phyloP scores from a whole-genome alignment of 352 stramenopile species.

The Phytophthora multivora region DNA sequence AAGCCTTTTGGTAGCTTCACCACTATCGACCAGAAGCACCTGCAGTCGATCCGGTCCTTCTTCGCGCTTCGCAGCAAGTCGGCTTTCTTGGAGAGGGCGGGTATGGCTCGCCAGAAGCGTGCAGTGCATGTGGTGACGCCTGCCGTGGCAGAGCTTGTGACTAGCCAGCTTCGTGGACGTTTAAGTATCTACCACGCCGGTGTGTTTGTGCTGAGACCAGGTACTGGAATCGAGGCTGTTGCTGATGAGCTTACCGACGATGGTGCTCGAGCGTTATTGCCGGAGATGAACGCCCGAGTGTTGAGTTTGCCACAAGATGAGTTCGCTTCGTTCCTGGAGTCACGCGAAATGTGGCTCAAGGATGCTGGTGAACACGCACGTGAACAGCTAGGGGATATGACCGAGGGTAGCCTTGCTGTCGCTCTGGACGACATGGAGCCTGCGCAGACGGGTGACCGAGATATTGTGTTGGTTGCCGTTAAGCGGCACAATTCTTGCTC shows the following conservation, averaged over 20 bases:
- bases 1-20: constrained; percentile 74
- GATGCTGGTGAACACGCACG: constrained; percentile 65
- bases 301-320: constrained; percentile 65
- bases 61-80: constrained; percentile 46
- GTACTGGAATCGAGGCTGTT: constrained; percentile 25
- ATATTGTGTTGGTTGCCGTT: constrained; percentile 58
- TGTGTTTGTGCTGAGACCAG: constrained; percentile 49
- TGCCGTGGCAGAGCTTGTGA: constrained; percentile 54
- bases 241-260: constrained; percentile 68
- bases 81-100: constrained; percentile 63
- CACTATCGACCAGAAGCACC: constrained; percentile 43
- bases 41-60: constrained; percentile 44
- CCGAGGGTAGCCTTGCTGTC: constrained; percentile 66
- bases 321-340: constrained; percentile 64
- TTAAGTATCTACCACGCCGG: constrained; percentile 71
- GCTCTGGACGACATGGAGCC: constrained; percentile 85
- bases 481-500: constrained; percentile 85
- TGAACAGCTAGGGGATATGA: constrained; percentile 51
- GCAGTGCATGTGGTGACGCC: constrained; percentile 71
- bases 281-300: constrained; percentile 53
- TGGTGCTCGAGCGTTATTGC: constrained; percentile 61
- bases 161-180: constrained; percentile 39
- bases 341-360: constrained; percentile 80
- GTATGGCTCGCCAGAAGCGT: constrained; percentile 66
- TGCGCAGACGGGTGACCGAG: constrained; percentile 71